These are phyloP conservation scores for Penstemon davidsonii DNA, from an alignment of 257 asterid genomes.

Conservation along the genomic window DNA sequence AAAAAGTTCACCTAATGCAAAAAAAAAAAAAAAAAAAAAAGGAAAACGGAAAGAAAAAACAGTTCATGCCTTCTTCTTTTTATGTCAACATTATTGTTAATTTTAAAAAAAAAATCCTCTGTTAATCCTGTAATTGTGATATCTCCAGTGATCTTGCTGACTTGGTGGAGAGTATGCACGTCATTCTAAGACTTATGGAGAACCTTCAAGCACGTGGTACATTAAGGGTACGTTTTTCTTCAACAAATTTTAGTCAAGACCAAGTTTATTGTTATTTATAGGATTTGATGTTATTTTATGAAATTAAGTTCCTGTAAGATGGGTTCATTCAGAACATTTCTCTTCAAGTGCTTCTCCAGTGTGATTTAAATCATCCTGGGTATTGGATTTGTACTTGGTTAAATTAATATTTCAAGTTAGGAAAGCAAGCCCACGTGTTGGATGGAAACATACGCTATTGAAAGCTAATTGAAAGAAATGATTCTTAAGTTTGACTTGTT, in stretches of 20 bases:
- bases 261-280: too few species aligned
- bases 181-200: conserved; percentile 79
- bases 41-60: too few species aligned
- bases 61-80: neutral
- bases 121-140: conserved; percentile 33
- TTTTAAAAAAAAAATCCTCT: neutral
- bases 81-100: neutral
- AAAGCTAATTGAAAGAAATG: too few species aligned
- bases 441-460: too few species aligned
- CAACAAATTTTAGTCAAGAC: too few species aligned
- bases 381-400: conserved; percentile 1
- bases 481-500: too few species aligned
- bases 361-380: neutral
- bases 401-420: neutral
- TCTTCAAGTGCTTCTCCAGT: neutral
- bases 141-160: conserved; percentile 82
- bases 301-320: neutral
- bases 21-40: too few species aligned
- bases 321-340: conserved; percentile 7
- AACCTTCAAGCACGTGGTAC: conserved; percentile 84
- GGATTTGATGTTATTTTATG: too few species aligned
- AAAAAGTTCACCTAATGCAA: too few species aligned
- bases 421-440: neutral
- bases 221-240: conserved; percentile 61
- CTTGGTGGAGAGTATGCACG: conserved; percentile 81